Base-by-base conservation (phyloP, 768 basidiomycete species). In the Suillus clintonianus region DNA sequence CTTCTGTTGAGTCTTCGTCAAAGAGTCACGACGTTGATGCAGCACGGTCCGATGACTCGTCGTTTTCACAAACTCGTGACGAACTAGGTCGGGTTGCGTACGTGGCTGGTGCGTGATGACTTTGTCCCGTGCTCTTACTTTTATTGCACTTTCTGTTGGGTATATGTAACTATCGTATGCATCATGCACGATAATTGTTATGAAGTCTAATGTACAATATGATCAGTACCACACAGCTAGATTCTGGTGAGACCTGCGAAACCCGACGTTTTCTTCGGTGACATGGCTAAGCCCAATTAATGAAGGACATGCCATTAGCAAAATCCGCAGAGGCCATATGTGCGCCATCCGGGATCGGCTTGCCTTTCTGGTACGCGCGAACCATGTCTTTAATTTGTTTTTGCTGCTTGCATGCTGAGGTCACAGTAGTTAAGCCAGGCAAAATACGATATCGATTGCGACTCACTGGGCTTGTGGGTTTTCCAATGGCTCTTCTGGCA, bases 401-500 rank as follows among this genome's bases (percentile, higher is more conserved):
- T 42, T 60, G 37, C 27, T 60, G 53, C 54, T 66, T 62, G 53
- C 62, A 66, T 17, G 22, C 65, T 66, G 50, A 39, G 30, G 32
- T 22, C 19, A 30, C 22, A 37, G 48, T 6, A 32, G 7, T 19
- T 42, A 6, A 22, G 47, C n/a, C 45, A 37, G 22, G 53, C 48
- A 64, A 42, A 17, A 39, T 13, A 19, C 24, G 15, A 41, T 30
- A 50, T 56, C 22, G 17, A 30, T 11, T 30, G 32, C 19, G 15
- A 45, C 65, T 27, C 54, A 63, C 62, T 41, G 32, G 65, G 58
- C 62, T 73, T 75, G 57, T 75, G 75, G 7, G 59, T 42, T 39
- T 66, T 66, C 77, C 76, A 76, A 66, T 77, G 71, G 19, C 45
- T 51, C 67, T 74, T 76, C 62, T 76, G 74, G 63, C 76, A 79